Evolutionary conservation across 805 yeast genomes (phyloP).

Genomic region (Priceomyces castillae): DNA sequence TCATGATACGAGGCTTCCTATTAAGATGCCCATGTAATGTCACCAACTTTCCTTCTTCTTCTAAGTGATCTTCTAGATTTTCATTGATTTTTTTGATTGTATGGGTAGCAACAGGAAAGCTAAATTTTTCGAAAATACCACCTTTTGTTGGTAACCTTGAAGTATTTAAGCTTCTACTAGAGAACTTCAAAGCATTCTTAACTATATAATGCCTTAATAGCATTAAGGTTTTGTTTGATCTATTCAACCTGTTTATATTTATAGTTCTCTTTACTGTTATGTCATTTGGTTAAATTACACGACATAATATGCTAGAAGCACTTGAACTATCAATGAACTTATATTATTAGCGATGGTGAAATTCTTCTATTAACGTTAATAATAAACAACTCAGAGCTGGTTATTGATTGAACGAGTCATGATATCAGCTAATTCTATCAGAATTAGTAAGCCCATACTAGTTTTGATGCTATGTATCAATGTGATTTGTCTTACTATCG

Average conservation of each 20-base stretch:
- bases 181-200: neutral
- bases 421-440: constrained; percentile 18
- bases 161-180: neutral
- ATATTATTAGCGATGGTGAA: no score
- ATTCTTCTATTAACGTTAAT: no score
- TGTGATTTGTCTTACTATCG: constrained; percentile 9
- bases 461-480: constrained; percentile 11
- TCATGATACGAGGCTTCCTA: constrained; percentile 65
- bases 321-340: no score
- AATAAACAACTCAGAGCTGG: no score
- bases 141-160: constrained; percentile 20
- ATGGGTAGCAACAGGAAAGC: constrained; percentile 36
- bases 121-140: constrained; percentile 27
- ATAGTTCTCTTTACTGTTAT: no score
- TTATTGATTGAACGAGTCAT: no score
- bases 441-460: constrained; percentile 10
- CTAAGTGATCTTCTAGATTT: constrained; percentile 11
- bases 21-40: constrained; percentile 83
- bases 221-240: neutral
- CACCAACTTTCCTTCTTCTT: constrained; percentile 24
- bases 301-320: neutral
- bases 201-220: neutral
- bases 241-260: no score
- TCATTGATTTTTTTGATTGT: constrained; percentile 14
- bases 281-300: neutral